These are phyloP conservation scores for Dalbergia oliveri DNA, from an alignment of 306 rosid genomes.

Conservation along the genomic window DNA sequence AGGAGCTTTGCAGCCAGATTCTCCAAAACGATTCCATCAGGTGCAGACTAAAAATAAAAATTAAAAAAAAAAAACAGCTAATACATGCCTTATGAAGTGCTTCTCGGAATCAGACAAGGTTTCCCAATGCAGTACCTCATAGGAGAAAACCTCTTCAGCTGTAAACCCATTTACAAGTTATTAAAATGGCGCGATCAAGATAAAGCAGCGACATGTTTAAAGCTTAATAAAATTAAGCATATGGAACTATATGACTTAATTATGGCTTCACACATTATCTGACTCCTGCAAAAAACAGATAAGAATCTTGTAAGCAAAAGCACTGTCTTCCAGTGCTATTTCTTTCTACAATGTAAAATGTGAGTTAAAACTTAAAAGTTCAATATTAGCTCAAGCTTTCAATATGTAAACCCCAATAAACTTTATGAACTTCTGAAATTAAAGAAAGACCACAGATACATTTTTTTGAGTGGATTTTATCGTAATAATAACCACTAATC, in stretches of 20 bases:
- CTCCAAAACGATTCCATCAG: conserved; percentile 94
- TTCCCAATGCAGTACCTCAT: conserved; percentile 78
- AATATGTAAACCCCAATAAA: not conserved
- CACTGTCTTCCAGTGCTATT: not conserved
- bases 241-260: conserved; percentile 23
- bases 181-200: conserved; percentile 18
- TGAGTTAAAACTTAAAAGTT: not conserved
- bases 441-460: too few relatives aligned
- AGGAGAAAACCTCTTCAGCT: conserved; percentile 94
- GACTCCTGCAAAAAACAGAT: not conserved
- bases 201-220: not conserved
- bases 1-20: conserved; percentile 88
- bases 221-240: conserved; percentile 11
- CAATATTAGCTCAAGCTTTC: not conserved
- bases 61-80: conserved; percentile 73
- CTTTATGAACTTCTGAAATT: too few relatives aligned
- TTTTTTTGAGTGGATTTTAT: too few relatives aligned
- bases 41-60: conserved; percentile 60
- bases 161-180: conserved; percentile 51
- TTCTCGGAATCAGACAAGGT: conserved; percentile 76
- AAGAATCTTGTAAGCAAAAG: too few relatives aligned
- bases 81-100: conserved; percentile 79
- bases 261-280: not conserved
- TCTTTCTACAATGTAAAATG: not conserved
- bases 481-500: too few relatives aligned